phyloP scores from a whole-genome alignment of 1,284 basidiomycete species.

The Stygiomarasmius scandens region DNA sequence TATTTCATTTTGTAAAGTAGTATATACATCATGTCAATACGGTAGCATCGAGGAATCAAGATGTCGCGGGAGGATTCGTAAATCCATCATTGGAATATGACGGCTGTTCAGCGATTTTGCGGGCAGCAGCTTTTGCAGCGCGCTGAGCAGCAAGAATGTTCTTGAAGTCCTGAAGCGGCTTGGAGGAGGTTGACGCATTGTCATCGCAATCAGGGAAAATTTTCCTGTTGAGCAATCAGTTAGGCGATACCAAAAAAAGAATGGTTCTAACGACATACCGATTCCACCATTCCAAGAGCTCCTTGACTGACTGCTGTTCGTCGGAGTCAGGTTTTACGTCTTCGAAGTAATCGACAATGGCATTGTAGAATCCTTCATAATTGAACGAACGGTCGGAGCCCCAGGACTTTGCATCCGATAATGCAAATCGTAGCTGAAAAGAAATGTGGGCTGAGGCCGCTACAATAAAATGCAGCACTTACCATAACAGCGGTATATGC shows the following conservation, averaged over 20 bases:
- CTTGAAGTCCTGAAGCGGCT: constrained; percentile 1
- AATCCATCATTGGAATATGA: not conserved
- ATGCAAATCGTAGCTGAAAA: constrained; percentile 25
- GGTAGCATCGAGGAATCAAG: not conserved
- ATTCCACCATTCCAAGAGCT: constrained; percentile 26
- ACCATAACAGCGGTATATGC: constrained; percentile 33
- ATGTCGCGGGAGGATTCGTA: not conserved
- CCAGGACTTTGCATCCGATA: constrained; percentile 22
- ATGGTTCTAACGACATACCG: constrained; percentile 17
- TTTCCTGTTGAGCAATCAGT: not conserved
- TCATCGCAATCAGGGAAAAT: not conserved
- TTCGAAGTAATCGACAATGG: constrained; percentile 30
- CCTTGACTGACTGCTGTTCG: constrained; percentile 14
- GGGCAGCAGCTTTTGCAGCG: not conserved
- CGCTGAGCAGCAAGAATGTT: constrained; percentile 1
- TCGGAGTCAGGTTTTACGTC: constrained; percentile 14
- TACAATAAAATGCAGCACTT: constrained; percentile 2
- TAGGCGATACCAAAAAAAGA: not conserved
- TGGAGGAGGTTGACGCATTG: not conserved
- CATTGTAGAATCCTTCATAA: constrained; percentile 25
- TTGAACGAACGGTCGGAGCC: constrained; percentile 23
- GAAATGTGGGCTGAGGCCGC: not conserved
- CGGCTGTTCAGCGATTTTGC: not conserved
- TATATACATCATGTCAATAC: no score
- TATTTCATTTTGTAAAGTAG: no score